phyloP scores from a whole-genome alignment of 305 asterid genomes.

The Withania somnifera region DNA sequence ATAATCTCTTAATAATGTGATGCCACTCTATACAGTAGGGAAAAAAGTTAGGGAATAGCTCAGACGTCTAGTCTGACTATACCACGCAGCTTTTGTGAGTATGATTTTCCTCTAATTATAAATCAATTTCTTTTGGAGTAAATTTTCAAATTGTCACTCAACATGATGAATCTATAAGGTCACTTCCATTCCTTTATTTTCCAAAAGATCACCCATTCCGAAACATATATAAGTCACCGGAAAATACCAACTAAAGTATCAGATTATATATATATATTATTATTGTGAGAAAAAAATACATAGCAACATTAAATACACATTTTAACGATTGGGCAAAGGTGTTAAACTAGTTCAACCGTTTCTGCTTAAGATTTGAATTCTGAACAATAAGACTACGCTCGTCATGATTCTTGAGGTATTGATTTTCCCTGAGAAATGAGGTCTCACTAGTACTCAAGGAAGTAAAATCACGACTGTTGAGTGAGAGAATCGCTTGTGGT shows the following conservation, averaged over 20 bases:
- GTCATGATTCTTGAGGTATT: neutral
- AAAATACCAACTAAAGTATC: neutral
- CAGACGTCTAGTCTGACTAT: neutral
- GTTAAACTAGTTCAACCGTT: neutral
- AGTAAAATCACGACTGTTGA: neutral
- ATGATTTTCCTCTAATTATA: neutral
- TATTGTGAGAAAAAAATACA: neutral
- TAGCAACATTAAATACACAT: neutral
- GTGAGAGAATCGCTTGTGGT: neutral
- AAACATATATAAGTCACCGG: neutral
- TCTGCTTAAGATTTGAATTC: neutral
- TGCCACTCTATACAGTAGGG: neutral
- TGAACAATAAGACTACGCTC: neutral
- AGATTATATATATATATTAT: neutral
- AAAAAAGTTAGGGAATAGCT: neutral
- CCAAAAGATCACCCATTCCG: neutral
- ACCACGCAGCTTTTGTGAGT: neutral
- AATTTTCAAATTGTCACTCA: neutral
- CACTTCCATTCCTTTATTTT: neutral
- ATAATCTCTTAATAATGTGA: neutral
- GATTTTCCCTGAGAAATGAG: conserved; percentile 8
- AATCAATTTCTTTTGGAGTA: neutral
- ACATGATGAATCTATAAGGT: neutral
- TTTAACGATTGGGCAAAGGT: neutral
- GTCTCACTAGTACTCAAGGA: neutral